Evolutionary conservation across 2,329 filamentous ascomycete genomes (phyloP).

Genomic region (Aspergillus pseudotamarii): DNA sequence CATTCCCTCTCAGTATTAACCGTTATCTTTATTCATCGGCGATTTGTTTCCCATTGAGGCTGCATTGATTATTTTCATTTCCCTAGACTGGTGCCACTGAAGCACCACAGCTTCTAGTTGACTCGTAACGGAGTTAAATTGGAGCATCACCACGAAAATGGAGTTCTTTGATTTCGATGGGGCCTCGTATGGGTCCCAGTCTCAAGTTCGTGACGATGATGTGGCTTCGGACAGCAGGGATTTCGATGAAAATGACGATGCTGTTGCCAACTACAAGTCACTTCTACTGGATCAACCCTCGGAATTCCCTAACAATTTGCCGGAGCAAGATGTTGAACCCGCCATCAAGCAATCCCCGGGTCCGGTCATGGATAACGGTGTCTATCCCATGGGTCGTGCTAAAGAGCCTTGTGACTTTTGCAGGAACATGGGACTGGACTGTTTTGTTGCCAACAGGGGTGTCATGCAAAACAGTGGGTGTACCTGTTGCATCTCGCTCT

Average conservation of each 20-base stretch:
- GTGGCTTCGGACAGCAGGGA: constrained; percentile 42
- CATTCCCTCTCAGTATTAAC: constrained; percentile 8
- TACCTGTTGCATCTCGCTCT: constrained; percentile 52
- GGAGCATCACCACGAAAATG: constrained; percentile 31
- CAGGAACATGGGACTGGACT: constrained; percentile 49
- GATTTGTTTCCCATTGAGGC: background rate
- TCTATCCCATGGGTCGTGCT: constrained; percentile 48
- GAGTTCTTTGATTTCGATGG: constrained; percentile 54
- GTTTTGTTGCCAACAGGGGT: constrained; percentile 49
- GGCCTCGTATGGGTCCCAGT: constrained; percentile 43
- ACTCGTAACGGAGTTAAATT: background rate
- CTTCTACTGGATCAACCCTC: constrained; percentile 47
- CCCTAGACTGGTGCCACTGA: background rate
- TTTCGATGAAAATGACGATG: constrained; percentile 42
- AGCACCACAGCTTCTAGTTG: background rate
- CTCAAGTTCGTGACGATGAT: constrained; percentile 41
- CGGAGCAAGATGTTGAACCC: constrained; percentile 25
- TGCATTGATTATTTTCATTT: background rate
- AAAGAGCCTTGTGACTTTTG: constrained; percentile 52
- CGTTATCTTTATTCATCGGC: background rate
- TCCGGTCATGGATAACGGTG: constrained; percentile 30
- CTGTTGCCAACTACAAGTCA: constrained; percentile 41
- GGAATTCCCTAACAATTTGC: constrained; percentile 39
- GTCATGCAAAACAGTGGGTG: constrained; percentile 46
- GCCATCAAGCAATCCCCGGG: constrained; percentile 23